Percentiles rank a stretch among this genome's conserved stretches.
Conservation (phyloP, 257 asterid genomes). For the Scutellaria barbata region DNA sequence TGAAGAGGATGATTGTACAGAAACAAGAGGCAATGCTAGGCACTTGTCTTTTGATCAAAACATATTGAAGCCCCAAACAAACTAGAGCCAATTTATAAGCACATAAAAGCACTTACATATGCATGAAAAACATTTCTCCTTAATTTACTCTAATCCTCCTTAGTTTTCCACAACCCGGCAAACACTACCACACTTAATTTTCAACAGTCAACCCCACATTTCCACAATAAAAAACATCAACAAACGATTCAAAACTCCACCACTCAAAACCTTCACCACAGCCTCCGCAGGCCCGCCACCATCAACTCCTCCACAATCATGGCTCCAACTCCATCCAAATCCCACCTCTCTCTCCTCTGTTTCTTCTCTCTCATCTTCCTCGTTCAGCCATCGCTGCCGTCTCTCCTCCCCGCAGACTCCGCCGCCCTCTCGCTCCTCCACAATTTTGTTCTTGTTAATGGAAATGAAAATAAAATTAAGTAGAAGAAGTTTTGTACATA, state of each 20-base stretch:
- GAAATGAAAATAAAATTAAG: no score
- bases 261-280: conserved; percentile 21
- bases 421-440: conserved; percentile 56
- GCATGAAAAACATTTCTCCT: no score
- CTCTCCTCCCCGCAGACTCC: conserved; percentile 56
- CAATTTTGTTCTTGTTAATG: no score
- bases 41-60: no score
- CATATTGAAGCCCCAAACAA: no score
- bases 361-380: conserved; percentile 44
- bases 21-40: no score
- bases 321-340: conserved; percentile 43
- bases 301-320: conserved; percentile 26
- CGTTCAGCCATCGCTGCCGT: conserved; percentile 48
- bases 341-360: conserved; percentile 41
- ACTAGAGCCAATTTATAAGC: no score
- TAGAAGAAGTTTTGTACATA: no score
- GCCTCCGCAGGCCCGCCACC: conserved; percentile 25
- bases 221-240: conserved; percentile 15
- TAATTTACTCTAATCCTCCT: no score
- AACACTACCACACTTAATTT: neutral
- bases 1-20: no score
- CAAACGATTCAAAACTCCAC: conserved; percentile 14
- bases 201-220: conserved; percentile 13
- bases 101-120: no score
- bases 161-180: conserved; percentile 42